Evolutionary conservation across 345 rosid species (phyloP).

Genomic region (Pistacia integerrima): DNA sequence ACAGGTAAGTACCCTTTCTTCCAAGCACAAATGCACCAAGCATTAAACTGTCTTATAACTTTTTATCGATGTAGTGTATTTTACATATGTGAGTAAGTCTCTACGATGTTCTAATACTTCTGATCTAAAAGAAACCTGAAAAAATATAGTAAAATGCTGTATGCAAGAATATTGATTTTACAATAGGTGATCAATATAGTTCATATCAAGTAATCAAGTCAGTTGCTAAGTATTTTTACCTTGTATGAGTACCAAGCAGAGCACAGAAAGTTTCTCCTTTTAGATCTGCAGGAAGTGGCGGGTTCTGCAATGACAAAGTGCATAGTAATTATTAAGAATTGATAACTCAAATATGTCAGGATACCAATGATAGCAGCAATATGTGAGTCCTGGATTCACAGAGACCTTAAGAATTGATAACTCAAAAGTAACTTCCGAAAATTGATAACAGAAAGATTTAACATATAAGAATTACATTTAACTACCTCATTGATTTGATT

Average conservation of each 20-base stretch:
- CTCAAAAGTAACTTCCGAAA: slow-evolving; percentile 5
- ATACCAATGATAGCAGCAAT: neutral
- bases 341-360: neutral
- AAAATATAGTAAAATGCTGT: neutral
- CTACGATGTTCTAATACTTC: neutral
- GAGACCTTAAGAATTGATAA: neutral
- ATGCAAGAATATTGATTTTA: neutral
- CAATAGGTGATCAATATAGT: neutral
- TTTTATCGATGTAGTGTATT: no score
- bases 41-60: neutral
- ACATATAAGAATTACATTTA: slow-evolving; percentile 2
- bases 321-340: slow-evolving; percentile 1
- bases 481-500: slow-evolving; percentile 5
- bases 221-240: slow-evolving; percentile 44
- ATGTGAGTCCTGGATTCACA: neutral
- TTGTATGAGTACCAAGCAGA: slow-evolving; percentile 84
- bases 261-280: slow-evolving; percentile 80
- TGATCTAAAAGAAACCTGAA: slow-evolving; percentile 10
- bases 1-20: slow-evolving; percentile 7
- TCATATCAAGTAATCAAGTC: slow-evolving; percentile 6
- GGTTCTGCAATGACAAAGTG: slow-evolving; percentile 54
- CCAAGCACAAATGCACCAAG: neutral
- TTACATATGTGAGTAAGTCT: neutral
- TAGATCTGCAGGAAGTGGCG: slow-evolving; percentile 84
- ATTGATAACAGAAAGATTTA: neutral